A percentile compares a stretch with the other conserved stretches of the same genome.
Conservation (phyloP, 2,329 filamentous ascomycete species). For the Calonectria montana region DNA sequence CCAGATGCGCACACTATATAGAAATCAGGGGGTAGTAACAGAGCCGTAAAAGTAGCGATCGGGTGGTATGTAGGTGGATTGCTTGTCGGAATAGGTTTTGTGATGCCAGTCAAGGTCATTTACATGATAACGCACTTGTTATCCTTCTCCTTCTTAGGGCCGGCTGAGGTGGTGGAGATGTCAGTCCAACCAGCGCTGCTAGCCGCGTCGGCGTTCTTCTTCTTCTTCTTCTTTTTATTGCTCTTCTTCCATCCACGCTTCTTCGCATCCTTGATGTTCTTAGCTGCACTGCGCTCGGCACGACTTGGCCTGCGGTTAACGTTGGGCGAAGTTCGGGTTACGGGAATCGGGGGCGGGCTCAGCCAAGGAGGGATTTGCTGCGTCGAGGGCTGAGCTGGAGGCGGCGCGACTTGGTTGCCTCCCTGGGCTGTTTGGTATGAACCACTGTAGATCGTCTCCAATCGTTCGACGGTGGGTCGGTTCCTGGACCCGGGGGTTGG, state of each 20-base stretch:
- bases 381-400: slow-evolving; percentile 21
- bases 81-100: slow-evolving; percentile 15
- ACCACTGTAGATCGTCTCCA: slow-evolving; percentile 66
- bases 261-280: slow-evolving; percentile 72
- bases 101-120: slow-evolving; percentile 28
- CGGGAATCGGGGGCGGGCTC: slow-evolving; percentile 48
- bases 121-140: slow-evolving; percentile 67
- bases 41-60: slow-evolving; percentile 27
- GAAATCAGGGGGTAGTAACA: slow-evolving; percentile 14
- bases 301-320: slow-evolving; percentile 63
- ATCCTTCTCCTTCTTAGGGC: slow-evolving; percentile 55
- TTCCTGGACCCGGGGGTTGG: slow-evolving; percentile 46
- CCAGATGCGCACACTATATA: slow-evolving; percentile 18
- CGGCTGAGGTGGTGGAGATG: slow-evolving; percentile 49
- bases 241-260: slow-evolving; percentile 64
- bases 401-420: slow-evolving; percentile 22
- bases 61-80: slow-evolving; percentile 32
- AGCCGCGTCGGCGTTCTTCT: slow-evolving; percentile 51
- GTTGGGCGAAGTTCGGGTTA: slow-evolving; percentile 53
- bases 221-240: slow-evolving; percentile 55
- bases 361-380: slow-evolving; percentile 49
- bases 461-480: slow-evolving; percentile 62
- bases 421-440: slow-evolving; percentile 32
- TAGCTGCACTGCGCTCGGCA: slow-evolving; percentile 69
- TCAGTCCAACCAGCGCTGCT: slow-evolving; percentile 67